These are phyloP conservation scores for Papiliotrema flavescens DNA, from an alignment of 1,284 basidiomycete genomes.

Conservation along the genomic window DNA sequence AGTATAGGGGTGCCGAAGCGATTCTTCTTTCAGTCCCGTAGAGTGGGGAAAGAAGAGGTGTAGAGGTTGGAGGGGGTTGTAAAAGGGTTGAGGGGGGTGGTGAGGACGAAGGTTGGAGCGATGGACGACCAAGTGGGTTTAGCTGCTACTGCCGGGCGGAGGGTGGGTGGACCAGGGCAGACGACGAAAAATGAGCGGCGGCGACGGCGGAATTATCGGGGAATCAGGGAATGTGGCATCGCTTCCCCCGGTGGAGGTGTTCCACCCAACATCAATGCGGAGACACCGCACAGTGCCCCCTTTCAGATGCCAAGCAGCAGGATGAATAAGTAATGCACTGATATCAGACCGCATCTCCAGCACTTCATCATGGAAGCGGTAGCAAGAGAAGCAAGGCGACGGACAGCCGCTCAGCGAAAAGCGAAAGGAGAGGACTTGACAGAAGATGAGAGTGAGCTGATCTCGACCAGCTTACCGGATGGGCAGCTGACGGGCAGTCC, in stretches of 20 bases:
- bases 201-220: too few species aligned
- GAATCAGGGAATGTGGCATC: too few species aligned
- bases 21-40: too few species aligned
- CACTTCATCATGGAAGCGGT: not conserved
- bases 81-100: not conserved
- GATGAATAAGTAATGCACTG: not conserved
- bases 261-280: too few species aligned
- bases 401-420: conserved; percentile 15
- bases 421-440: conserved; percentile 1
- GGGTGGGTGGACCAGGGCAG: not conserved
- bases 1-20: too few species aligned
- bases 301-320: not conserved
- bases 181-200: too few species aligned
- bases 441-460: not conserved
- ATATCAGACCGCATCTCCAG: not conserved
- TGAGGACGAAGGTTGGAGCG: not conserved
- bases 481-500: not conserved
- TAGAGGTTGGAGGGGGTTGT: too few species aligned
- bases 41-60: too few species aligned
- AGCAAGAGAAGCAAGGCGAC: conserved; percentile 5
- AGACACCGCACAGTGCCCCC: too few species aligned
- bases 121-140: not conserved
- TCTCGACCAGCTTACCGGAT: not conserved
- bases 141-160: not conserved
- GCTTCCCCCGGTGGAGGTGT: too few species aligned